Percentiles rank a stretch among this genome's conserved stretches.
phyloP scores from a whole-genome alignment of 192 early-diverging fungal genomes.

The Entophlyctis luteolus region DNA sequence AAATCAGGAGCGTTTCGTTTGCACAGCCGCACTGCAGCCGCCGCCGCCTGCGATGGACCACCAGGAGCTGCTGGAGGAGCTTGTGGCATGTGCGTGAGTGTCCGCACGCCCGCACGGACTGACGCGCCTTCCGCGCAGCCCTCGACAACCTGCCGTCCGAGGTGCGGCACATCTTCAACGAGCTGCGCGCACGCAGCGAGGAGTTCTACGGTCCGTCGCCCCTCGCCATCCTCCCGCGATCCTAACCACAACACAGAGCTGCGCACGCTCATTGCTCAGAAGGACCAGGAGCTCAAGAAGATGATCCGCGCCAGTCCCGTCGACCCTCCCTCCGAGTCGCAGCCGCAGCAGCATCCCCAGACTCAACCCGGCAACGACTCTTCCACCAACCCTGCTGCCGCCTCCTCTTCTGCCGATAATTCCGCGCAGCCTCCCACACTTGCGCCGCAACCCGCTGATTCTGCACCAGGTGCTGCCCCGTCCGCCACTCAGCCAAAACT shows the following conservation, averaged over 20 bases:
- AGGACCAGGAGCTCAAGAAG: slow-evolving; percentile 14
- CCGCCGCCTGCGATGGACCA: not conserved
- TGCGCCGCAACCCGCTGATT: not conserved
- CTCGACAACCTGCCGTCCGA: slow-evolving; percentile 24
- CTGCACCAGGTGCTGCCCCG: not conserved
- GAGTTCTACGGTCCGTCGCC: slow-evolving; percentile 10
- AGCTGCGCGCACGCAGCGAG: slow-evolving; percentile 14
- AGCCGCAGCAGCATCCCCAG: too few relatives aligned
- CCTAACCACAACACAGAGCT: not conserved
- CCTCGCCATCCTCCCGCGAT: not conserved
- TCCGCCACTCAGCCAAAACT: not conserved
- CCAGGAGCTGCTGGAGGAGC: slow-evolving; percentile 20
- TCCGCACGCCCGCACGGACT: not conserved
- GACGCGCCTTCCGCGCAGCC: not conserved
- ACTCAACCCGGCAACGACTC: not conserved
- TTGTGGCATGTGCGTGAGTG: not conserved
- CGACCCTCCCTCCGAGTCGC: not conserved
- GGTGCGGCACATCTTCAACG: slow-evolving; percentile 21
- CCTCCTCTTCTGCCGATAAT: not conserved
- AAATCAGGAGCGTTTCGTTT: not conserved
- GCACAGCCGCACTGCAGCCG: not conserved
- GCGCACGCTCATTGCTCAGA: slow-evolving; percentile 5
- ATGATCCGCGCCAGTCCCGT: slow-evolving; percentile 5
- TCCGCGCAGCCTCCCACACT: not conserved
- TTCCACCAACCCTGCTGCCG: not conserved